A percentile compares a stretch with the other conserved stretches of the same genome.
These are phyloP conservation scores for Lactuca saligna DNA, from an alignment of 129 eudicot genomes.

Conservation along the genomic window DNA sequence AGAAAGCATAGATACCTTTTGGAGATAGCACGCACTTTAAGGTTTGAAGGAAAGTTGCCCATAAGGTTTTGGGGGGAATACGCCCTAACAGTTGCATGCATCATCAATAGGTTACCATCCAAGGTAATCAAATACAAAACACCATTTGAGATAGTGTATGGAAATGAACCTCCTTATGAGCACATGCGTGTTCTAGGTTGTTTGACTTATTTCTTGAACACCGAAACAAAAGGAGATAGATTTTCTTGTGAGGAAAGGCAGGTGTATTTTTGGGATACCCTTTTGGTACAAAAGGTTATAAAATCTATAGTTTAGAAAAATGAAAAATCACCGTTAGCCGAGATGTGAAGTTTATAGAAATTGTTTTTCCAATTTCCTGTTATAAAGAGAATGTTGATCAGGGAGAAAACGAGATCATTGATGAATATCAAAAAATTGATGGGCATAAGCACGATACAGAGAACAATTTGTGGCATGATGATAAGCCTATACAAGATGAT, in stretches of 20 bases:
- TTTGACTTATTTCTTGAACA: neutral
- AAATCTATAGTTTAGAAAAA: neutral
- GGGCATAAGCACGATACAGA: neutral
- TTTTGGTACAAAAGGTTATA: neutral
- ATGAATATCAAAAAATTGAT: no score
- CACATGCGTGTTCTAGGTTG: slow-evolving; percentile 22
- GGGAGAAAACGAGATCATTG: neutral
- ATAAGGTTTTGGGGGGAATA: no score
- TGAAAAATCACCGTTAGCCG: neutral
- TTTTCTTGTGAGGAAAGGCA: neutral
- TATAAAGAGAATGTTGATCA: neutral
- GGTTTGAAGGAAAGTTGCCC: no score
- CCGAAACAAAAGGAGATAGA: neutral
- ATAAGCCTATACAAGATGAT: neutral
- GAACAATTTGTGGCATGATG: neutral
- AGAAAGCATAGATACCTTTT: no score
- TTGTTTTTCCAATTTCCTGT: neutral
- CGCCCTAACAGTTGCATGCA: no score
- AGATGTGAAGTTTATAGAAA: neutral
- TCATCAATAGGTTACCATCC: no score
- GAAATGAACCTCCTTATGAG: neutral
- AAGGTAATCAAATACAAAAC: neutral
- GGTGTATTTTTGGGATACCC: neutral
- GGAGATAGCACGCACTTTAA: no score
- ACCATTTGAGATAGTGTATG: neutral